These are phyloP conservation scores for Euryodendron excelsum DNA, from an alignment of 148 eudicot species.

Conservation along the genomic window DNA sequence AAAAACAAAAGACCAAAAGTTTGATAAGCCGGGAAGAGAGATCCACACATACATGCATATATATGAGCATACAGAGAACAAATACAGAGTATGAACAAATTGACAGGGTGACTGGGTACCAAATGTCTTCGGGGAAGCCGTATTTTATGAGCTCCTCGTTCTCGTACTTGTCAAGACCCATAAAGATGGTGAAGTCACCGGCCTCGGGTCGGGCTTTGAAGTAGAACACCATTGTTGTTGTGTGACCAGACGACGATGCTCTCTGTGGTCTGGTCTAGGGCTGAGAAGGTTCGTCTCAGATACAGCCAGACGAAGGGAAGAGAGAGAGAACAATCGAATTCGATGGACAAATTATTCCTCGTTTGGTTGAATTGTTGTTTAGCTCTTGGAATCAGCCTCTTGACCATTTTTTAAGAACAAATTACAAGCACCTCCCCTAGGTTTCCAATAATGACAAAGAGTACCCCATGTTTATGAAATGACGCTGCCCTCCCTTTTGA, in stretches of 20 bases:
- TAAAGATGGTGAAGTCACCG: conserved; percentile 91
- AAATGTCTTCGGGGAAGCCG: conserved; percentile 94
- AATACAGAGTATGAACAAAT: neutral
- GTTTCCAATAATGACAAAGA: no score
- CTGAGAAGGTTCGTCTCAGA: no score
- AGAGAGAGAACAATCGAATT: no score
- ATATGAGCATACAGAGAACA: neutral
- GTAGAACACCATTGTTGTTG: conserved; percentile 80
- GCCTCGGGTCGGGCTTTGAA: conserved; percentile 92
- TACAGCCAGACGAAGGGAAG: no score
- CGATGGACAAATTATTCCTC: no score
- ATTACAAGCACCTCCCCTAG: no score
- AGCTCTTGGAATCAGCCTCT: no score
- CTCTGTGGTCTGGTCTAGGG: no score
- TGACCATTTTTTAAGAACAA: no score
- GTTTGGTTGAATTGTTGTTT: no score
- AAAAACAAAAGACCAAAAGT: neutral
- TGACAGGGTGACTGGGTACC: conserved; percentile 33
- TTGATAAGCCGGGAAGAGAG: neutral
- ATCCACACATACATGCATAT: neutral
- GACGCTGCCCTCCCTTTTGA: no score
- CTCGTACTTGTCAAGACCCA: conserved; percentile 94
- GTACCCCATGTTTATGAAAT: no score
- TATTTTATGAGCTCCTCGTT: conserved; percentile 97
- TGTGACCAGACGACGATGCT: neutral